Evolutionary conservation across 345 rosid species (phyloP).

Genomic region (Eucalyptus erythrocorys): DNA sequence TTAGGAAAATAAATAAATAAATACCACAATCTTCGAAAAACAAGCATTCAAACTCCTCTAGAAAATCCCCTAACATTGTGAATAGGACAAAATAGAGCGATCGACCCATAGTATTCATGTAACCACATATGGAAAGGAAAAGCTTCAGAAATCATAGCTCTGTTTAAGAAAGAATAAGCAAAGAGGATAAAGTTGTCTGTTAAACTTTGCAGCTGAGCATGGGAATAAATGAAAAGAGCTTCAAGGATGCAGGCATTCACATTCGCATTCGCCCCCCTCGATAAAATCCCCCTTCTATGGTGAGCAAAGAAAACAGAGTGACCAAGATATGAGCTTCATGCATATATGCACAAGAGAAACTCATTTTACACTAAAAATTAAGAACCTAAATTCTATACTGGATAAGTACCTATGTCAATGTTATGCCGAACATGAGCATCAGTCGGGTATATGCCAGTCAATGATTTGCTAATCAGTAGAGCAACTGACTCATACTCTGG

Average conservation of each 20-base stretch:
- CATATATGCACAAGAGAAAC: not conserved
- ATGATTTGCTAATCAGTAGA: slow-evolving; percentile 49
- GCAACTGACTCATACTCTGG: slow-evolving; percentile 69
- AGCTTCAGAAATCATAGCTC: not conserved
- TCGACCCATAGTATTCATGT: not conserved
- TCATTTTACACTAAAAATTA: not conserved
- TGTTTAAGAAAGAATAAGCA: not conserved
- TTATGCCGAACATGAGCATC: slow-evolving; percentile 56
- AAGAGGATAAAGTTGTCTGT: not conserved
- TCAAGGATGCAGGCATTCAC: not conserved
- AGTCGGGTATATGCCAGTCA: slow-evolving; percentile 14
- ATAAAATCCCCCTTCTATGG: not conserved
- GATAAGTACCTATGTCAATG: slow-evolving; percentile 65
- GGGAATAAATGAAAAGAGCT: not conserved
- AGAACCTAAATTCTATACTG: not conserved
- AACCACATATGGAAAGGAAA: not conserved
- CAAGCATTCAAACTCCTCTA: not conserved
- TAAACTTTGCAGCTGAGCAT: not conserved
- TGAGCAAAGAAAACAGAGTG: not conserved
- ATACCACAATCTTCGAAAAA: not conserved
- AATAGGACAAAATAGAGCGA: not conserved
- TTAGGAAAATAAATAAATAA: not conserved
- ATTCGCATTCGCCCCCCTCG: not conserved
- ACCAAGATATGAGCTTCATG: not conserved
- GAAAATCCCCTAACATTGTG: not conserved